phyloP scores from a whole-genome alignment of 306 rosid genomes.

The Vigna angularis region DNA sequence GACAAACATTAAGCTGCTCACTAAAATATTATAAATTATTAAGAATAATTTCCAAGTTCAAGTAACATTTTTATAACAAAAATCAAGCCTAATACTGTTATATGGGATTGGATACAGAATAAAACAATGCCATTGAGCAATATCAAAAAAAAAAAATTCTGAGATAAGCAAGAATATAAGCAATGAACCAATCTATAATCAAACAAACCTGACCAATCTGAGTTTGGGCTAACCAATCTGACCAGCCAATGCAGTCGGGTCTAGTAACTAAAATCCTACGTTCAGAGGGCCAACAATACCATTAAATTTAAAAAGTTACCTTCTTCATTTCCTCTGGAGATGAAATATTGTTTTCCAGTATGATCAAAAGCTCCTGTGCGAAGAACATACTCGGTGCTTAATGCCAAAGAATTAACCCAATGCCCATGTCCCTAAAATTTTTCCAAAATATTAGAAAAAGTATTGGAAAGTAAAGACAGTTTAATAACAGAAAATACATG shows the following conservation, averaged over 20 bases:
- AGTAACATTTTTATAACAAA: neutral
- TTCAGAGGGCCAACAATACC: neutral
- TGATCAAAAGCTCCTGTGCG: conserved; percentile 97
- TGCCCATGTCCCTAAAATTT: conserved; percentile 89
- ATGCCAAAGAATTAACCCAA: conserved; percentile 96
- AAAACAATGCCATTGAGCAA: neutral
- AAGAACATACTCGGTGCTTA: conserved; percentile 95
- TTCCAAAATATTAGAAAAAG: conserved; percentile 27
- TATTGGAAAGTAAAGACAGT: conserved; percentile 15
- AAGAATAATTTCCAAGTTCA: neutral
- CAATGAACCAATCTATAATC: neutral
- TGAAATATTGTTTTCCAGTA: conserved; percentile 78
- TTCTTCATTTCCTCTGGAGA: conserved; percentile 88
- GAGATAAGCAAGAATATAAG: neutral
- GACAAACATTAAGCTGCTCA: neutral
- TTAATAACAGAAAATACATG: conserved; percentile 3
- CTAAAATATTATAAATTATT: neutral
- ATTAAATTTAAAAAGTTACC: conserved; percentile 51
- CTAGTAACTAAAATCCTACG: too few species aligned
- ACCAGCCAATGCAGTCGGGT: too few species aligned
- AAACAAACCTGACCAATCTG: neutral
- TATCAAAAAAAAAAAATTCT: neutral
- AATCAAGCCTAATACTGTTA: neutral
- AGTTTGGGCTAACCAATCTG: neutral
- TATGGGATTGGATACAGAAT: neutral